phyloP scores from a whole-genome alignment of 1,284 basidiomycete species.

The Sporisorium exsertum region DNA sequence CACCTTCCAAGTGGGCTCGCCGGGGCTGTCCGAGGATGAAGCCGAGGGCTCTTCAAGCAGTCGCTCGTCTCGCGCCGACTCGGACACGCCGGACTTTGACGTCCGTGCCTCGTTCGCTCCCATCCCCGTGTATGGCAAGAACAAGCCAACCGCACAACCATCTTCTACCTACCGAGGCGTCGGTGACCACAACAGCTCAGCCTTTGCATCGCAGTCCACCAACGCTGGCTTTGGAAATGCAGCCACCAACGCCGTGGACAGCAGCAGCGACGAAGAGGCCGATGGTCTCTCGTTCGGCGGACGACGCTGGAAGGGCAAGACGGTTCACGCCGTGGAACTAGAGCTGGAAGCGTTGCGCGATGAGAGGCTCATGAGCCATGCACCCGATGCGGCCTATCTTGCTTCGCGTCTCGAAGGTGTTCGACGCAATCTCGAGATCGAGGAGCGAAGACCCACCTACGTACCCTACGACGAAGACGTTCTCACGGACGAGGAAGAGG shows the following conservation, averaged over 20 bases:
- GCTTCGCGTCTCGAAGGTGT: slow-evolving; percentile 60
- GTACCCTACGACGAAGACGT: slow-evolving; percentile 55
- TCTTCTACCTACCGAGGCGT: slow-evolving; percentile 21
- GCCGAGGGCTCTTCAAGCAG: slow-evolving; percentile 15
- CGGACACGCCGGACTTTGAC: slow-evolving; percentile 50
- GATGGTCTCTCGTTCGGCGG: slow-evolving; percentile 54
- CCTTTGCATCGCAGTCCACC: slow-evolving; percentile 3
- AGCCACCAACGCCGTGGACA: slow-evolving; percentile 3
- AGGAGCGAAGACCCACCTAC: slow-evolving; percentile 44
- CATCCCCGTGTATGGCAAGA: slow-evolving; percentile 44
- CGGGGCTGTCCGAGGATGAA: slow-evolving; percentile 44
- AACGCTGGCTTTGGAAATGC: not conserved
- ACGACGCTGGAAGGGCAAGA: slow-evolving; percentile 61
- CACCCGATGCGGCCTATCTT: slow-evolving; percentile 61
- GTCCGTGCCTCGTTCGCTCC: slow-evolving; percentile 60
- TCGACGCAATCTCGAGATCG: slow-evolving; percentile 59
- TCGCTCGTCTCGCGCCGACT: slow-evolving; percentile 32
- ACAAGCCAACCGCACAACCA: slow-evolving; percentile 11
- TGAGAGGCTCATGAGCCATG: slow-evolving; percentile 60
- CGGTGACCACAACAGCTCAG: slow-evolving; percentile 8
- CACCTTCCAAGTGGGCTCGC: slow-evolving; percentile 49
- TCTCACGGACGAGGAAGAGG: slow-evolving; percentile 34
- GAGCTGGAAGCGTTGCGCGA: slow-evolving; percentile 62
- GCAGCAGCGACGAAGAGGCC: slow-evolving; percentile 34
- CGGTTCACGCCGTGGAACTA: slow-evolving; percentile 63